These are phyloP conservation scores for Aureobasidium sp. DNA, from an alignment of 2,329 filamentous ascomycete genomes.

Conservation along the genomic window DNA sequence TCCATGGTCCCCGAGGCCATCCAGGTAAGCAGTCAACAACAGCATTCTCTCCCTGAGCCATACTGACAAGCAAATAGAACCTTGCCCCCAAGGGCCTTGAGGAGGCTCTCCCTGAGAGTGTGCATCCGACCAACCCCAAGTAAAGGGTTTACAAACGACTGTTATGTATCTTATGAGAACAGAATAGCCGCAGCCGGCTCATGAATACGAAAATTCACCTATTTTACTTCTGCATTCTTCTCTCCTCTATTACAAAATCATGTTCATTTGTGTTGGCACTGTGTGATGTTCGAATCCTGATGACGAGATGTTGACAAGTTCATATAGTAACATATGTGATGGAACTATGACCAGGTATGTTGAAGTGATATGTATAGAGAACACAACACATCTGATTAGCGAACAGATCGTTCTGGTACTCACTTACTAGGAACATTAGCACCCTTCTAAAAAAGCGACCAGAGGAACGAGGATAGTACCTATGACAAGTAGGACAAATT, in stretches of 20 bases:
- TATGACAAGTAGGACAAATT: too few relatives aligned
- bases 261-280: not conserved
- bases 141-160: not conserved
- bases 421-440: not conserved
- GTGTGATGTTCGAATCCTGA: not conserved
- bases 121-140: not conserved
- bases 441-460: too few relatives aligned
- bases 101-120: not conserved
- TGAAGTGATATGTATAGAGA: not conserved
- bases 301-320: conserved; percentile 7
- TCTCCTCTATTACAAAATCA: not conserved
- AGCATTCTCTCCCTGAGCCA: not conserved
- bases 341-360: not conserved
- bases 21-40: not conserved
- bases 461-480: too few relatives aligned
- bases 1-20: conserved; percentile 7
- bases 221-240: not conserved
- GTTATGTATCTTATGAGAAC: not conserved
- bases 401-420: not conserved
- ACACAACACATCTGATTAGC: not conserved
- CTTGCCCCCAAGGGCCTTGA: not conserved
- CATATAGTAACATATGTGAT: not conserved
- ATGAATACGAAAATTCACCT: not conserved
- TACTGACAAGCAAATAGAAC: not conserved
- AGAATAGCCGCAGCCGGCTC: conserved; percentile 6